phyloP scores from a whole-genome alignment of 352 stramenopile species.

The Thraustochytrium striatum region DNA sequence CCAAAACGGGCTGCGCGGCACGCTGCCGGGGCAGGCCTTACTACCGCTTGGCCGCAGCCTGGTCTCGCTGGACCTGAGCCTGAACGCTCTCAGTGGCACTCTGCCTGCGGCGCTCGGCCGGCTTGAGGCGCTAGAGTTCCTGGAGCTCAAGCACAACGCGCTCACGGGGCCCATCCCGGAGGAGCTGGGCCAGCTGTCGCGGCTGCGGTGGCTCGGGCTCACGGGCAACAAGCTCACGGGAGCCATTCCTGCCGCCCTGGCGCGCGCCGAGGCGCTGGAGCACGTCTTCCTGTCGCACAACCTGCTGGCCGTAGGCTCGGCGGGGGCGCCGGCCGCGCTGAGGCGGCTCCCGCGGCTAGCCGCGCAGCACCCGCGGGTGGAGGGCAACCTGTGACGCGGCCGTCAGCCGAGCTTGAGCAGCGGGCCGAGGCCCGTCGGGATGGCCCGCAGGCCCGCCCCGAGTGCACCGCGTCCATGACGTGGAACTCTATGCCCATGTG shows the following conservation, averaged over 20 bases:
- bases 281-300: neutral
- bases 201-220: neutral
- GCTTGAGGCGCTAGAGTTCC: neutral
- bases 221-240: neutral
- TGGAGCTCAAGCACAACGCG: constrained; percentile 6
- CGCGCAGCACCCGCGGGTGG: neutral
- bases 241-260: neutral
- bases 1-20: constrained; percentile 5
- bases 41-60: neutral
- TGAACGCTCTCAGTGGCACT: neutral
- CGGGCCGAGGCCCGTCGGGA: constrained; percentile 4
- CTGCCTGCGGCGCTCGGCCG: neutral
- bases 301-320: neutral
- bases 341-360: neutral
- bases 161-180: neutral
- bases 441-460: constrained; percentile 5
- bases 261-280: no score
- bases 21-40: neutral
- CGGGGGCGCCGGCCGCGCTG: neutral
- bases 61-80: constrained; percentile 6
- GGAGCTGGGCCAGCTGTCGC: neutral
- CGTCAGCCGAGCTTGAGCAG: constrained; percentile 30
- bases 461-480: constrained; percentile 30
- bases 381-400: constrained; percentile 4
- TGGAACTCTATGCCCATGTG: constrained; percentile 12